Base-by-base conservation (phyloP, 805 yeast species). In the Candida incommunis region DNA sequence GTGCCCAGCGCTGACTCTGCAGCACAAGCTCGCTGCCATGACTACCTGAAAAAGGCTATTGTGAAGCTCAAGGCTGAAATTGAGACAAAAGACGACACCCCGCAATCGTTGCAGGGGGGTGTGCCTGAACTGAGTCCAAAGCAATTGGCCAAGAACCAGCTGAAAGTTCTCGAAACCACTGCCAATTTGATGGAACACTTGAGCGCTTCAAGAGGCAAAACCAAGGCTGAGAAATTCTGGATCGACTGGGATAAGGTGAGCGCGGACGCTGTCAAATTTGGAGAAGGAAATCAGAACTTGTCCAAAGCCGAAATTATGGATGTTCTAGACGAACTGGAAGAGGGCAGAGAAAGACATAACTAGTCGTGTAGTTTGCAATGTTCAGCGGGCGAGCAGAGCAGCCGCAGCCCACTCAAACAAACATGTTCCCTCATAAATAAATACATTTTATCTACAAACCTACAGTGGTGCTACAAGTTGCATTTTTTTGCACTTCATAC, bases 171-270 rank as follows among this genome's bases (percentile, higher is more conserved):
- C 41, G 45, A 52, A 11, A 43, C 48, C 35, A 43, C 54, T 21
- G 42, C 50, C 37, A 43, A 49, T 18, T 45, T 56, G 29, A 48
- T 54, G 23, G 48, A 46, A 43, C 41, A 51, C 20, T 41, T 47
- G 15, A 51, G 49, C 23, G 59, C 56, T 16, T 43, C 49, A 9
- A 46, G 49, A 45, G 35, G 43, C 23, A 41, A 45, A 41, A 43
- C 42, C 40, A 45, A 53, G 21, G 61, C 66, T 25, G 43, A 53
- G 37, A 58, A 50, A 45, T 63, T 63, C 48, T 63, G 67, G 67
- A 45, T 50, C 13, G 56, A 61, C 49, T 63, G 67, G 67, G 66
- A 62, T 51, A 55, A 53, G 46, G 53, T 54, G 50, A 60, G 59
- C 54, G 42, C 47, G 20, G 51, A 42, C 41, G 53, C 58, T 22